Evolutionary conservation across 2,329 filamentous ascomycete species (phyloP), one percentile per base, ranked within the genome.

Genomic region (Cladosporium sp.): DNA sequence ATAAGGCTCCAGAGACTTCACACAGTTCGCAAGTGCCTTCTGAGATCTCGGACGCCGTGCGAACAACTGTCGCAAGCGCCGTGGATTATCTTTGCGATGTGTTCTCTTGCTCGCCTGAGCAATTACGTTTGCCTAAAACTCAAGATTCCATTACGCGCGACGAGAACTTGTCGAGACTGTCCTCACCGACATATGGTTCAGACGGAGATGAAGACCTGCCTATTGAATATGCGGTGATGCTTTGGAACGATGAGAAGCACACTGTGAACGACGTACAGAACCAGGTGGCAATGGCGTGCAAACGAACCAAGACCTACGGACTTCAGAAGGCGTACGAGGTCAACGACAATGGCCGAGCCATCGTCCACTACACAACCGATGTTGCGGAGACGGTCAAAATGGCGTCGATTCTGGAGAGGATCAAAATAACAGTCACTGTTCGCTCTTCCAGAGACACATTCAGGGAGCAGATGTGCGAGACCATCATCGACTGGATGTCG

Each of bases 221-320:
- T 50, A 76, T 81, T 2, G 89, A 96, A 61, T 99, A 86, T 68
- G 86, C 88, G 4, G 73, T 99, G 39, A 75, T 96, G 13, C 75
- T 99, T 4, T 99, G 93, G 93, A 99, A 99, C 61, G 93, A 99
- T 58, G 93, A 99, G 72, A 99, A 99, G 69, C 93, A 99, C 67
- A 99, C 93, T 0, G 85, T 97, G 38, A 82, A 84, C 41, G 93
- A 99, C 66, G 92, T 99, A 5, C 80, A 85, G 58, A 84, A 95
- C 51, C 92, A 97, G 67, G 89, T 99, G 18, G 87, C 89, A 3
- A 82, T 92, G 57, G 93, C 93, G 43, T 99, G 93, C 73, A 82
- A 80, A 54, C 85, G 88, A 58, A 80, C 83, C 6, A 74, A 78
- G 54, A 76, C 74, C 4, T 86, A 89, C 55, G 92, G 89, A 3